Percentiles rank a stretch among this genome's conserved stretches.
Evolutionary conservation across 768 basidiomycete genomes (phyloP).

Genomic region (Pleurotus platypus): DNA sequence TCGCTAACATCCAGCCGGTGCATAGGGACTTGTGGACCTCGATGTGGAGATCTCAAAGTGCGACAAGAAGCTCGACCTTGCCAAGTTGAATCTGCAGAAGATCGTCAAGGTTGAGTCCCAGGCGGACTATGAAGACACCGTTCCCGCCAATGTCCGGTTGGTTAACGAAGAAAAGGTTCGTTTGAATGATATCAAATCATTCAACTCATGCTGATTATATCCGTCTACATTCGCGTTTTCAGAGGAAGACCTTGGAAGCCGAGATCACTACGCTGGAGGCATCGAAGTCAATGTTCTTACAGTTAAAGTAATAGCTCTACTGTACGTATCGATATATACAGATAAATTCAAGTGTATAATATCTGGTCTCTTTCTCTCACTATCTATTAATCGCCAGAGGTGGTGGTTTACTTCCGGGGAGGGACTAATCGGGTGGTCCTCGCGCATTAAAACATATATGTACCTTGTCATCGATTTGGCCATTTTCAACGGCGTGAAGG

Average conservation of each 20-base stretch:
- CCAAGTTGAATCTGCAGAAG: constrained; percentile 69
- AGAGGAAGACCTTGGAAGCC: constrained; percentile 69
- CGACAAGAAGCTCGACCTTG: constrained; percentile 84
- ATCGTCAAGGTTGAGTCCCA: constrained; percentile 68
- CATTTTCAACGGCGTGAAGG: too few relatives aligned
- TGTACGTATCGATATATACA: not conserved
- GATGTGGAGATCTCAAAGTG: constrained; percentile 85
- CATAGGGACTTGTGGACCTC: constrained; percentile 85
- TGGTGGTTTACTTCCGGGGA: too few relatives aligned
- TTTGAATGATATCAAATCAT: too few relatives aligned
- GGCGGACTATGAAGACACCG: constrained; percentile 73
- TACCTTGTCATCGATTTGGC: too few relatives aligned
- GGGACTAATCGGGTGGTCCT: too few relatives aligned
- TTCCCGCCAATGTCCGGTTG: constrained; percentile 72
- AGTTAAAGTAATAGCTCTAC: constrained; percentile 43
- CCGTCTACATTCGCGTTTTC: constrained; percentile 8
- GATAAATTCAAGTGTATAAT: not conserved
- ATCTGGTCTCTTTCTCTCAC: too few relatives aligned
- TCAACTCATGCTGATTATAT: not conserved
- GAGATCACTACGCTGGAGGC: constrained; percentile 72
- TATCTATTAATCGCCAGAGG: too few relatives aligned
- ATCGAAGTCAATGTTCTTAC: constrained; percentile 74
- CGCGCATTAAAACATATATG: too few relatives aligned
- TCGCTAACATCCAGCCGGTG: not conserved
- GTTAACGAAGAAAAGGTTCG: constrained; percentile 26